phyloP scores from a whole-genome alignment of 441 rosid genomes.

The Populus hybrid region DNA sequence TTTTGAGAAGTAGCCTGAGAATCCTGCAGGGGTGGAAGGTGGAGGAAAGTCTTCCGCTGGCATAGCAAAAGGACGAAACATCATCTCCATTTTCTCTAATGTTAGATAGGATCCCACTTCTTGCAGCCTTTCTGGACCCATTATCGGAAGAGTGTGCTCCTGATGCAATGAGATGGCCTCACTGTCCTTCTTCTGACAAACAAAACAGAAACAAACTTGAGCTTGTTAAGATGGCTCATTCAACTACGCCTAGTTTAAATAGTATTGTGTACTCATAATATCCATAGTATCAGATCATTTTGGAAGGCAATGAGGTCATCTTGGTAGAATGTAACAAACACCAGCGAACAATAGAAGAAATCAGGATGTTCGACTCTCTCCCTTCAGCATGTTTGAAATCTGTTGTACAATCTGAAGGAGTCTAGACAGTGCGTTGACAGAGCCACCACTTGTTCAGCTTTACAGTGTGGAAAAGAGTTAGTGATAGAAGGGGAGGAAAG shows the following conservation, averaged over 20 bases:
- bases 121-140: conserved; percentile 99
- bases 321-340: neutral
- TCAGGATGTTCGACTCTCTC: neutral
- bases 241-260: neutral
- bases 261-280: neutral
- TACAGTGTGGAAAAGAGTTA: neutral
- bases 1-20: conserved; percentile 94
- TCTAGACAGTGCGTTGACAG: neutral
- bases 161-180: conserved; percentile 83
- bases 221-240: conserved; percentile 3
- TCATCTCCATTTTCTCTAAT: conserved; percentile 84
- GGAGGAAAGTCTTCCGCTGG: conserved; percentile 99
- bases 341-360: neutral
- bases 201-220: neutral
- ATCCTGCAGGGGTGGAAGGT: conserved; percentile 84
- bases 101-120: conserved; percentile 90
- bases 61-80: conserved; percentile 96
- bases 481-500: neutral
- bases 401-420: neutral
- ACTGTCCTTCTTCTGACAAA: conserved; percentile 60
- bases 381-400: neutral
- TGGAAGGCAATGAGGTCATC: neutral
- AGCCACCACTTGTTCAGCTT: neutral
- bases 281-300: neutral
- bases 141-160: conserved; percentile 98